Evolutionary conservation across 176 grass and related monocot genomes (phyloP), one percentile per base, ranked within the genome.

Genomic region (Otatea glauca): DNA sequence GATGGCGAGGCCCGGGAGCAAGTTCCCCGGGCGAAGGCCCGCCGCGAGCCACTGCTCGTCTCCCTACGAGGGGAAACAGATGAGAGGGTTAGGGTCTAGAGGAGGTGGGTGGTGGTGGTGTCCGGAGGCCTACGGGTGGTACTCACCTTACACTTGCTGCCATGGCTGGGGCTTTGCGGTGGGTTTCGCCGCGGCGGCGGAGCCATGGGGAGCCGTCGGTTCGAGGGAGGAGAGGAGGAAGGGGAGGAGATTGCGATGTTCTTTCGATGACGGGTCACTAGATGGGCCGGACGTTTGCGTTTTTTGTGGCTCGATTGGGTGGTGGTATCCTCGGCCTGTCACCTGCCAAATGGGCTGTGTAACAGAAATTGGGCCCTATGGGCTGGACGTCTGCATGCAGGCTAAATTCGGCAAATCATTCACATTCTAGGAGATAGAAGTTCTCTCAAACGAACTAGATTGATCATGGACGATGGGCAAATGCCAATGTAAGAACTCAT

Each of bases 21-120:
- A 86, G 59, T 92, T 92, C 67, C 77, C 88, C 60, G 89, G 89
- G 72, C 83, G 92, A 24, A 95, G 23, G 74, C 91, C 88, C 78
- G 76, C 81, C 39, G 96, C 93, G 17, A 98, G 86, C 96, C 93
- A 98, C 88, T 88, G 93, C 34, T 98, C 91, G 82, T 95, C 89
- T 48, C 51, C 74, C 76, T 90, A 86, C 47, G 27, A 60, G 38
- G 54, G 72, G 29, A 12, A 79, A 59, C 7, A 18, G 51, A 11
- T 5, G 12, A 83, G 58, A 60, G 37, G 15, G 65, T 75, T 10
- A 76, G 55, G 49, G 58, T 45, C 49, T 12, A 13, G 54, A 4
- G 0, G 20, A 6, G 0, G 58, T 17, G 3, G 5, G 10, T 3
- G 55, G 64, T 0, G 8, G 18, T 20, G 32, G 18, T 9, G 10